Evolutionary conservation across 2,329 filamentous ascomycete genomes (phyloP), one percentile per base, ranked within the genome.

Genomic region (Meredithiella fracta): DNA sequence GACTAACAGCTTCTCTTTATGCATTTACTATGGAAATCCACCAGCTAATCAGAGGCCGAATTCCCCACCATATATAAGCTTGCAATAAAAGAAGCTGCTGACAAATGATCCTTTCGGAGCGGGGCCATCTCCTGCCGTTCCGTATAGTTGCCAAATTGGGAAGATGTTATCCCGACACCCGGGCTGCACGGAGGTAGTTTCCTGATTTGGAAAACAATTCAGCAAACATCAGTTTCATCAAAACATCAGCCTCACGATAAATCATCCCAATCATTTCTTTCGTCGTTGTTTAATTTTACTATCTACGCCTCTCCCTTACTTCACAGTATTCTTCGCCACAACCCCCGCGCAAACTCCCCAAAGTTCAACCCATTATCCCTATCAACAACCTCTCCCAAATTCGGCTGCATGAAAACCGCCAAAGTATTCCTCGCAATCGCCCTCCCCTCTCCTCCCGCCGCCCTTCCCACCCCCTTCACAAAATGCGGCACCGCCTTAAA

Each of bases 401-500:
- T 95, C 23, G 92, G 92, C 75, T 98, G 92, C 58, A 91, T 98
- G 65, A 97, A 98, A 8, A 97, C 89, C 0, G 92, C 92, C 62
- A 98, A 70, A 8, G 92, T 98, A 70, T 97, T 97, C 58, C 85
- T 73, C 26, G 85, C 85, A 59, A 90, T 76, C 26, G 72, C 70
- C 3, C 29, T 38, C 29, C 50, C 72, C 14, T 69, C 71, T 57
- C 73, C 68, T 38, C 68, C 70, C 47, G 73, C 76, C 1, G 77
- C 72, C 34, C 50, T 37, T 61, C 78, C 75, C 3, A 85, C 82
- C 0, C 90, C 91, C 61, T 84, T 77, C 7, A 98, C 92, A 67
- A 94, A 97, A 72, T 98, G 92, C 61, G 92, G 91, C 59, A 97
- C 92, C 1, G 92, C 92, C 69, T 85, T 87, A 73, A 98, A 95